Conservation (phyloP, 495 filamentous ascomycete genomes). For the Podospora conica region DNA sequence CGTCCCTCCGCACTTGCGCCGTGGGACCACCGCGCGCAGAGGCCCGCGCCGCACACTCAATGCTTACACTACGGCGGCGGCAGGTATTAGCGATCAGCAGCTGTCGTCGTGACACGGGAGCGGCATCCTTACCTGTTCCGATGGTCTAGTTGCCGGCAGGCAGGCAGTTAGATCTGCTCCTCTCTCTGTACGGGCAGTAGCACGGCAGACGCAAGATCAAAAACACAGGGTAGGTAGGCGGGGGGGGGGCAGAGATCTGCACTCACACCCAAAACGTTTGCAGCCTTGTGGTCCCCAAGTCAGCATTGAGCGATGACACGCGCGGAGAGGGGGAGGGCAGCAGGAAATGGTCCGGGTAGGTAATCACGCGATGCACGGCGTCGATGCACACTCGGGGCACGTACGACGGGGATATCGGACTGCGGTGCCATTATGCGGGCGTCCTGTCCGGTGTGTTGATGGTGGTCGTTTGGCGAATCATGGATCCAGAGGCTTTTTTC, state of each 20-base stretch:
- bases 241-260: neutral
- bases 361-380: neutral
- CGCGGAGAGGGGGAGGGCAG: neutral
- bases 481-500: neutral
- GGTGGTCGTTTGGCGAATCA: neutral
- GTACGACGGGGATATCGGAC: slow-evolving; percentile 36
- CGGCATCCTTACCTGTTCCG: slow-evolving; percentile 35
- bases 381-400: neutral
- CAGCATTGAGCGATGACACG: neutral
- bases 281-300: slow-evolving; percentile 28
- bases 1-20: neutral
- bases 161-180: neutral
- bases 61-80: slow-evolving; percentile 14
- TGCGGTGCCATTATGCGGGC: slow-evolving; percentile 36
- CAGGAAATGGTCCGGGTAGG: neutral
- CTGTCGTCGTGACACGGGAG: neutral
- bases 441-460: neutral
- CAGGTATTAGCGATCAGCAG: neutral
- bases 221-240: too few relatives aligned
- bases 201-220: neutral
- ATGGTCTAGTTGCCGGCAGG: slow-evolving; percentile 38
- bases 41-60: neutral
- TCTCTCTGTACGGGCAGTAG: neutral
- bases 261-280: slow-evolving; percentile 47
- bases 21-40: neutral